Base-by-base conservation (phyloP, 164 flowering plant species). In the Aristolochia fimbriata region DNA sequence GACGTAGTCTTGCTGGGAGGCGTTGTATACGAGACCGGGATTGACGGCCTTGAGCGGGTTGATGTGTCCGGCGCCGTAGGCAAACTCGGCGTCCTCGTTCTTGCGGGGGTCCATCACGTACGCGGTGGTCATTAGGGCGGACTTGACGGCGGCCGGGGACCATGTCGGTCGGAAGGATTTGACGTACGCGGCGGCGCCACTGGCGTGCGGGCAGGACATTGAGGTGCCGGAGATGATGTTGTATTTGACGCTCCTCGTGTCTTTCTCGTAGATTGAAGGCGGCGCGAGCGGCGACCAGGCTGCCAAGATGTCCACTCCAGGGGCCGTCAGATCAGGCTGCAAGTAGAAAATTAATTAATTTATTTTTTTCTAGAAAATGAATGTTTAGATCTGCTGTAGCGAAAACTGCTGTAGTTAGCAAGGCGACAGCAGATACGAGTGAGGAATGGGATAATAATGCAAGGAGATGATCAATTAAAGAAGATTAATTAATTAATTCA, bases 81-180 rank as follows among this genome's bases (percentile, higher is more conserved):
- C 77, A 41, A 81, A 76, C 59, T 81, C 86, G 0, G 64, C 75
- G 48, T 77, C 78, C 16, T 56, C 58, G 15, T 68, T 64, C 62
- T 76, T 70, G 51, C 48, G 66, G 27, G 68, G 22, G 15, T 72
- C 67, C 81, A 81, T 65, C 11, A 58, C 31, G 12, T 27, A n/a
- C 60, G 85, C 80, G 70, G 51, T 77, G 12, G 85, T 77, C 81
- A 81, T 77, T 20, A 81, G 69, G 19, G 85, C 77, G 13, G 85
- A 81, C 62, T 78, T 77, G 25, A 78, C 70, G 3, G 82, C 81
- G 21, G 85, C 65, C 4, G 82, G 77, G 17, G 81, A 77, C 85
- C 83, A 81, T 1, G 55, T 37, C 7, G 83, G 83, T 43, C 79
- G 78, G 27, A 51, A 49, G 23, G 81, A 62, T 62, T 72, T 81